A percentile compares a stretch with the other conserved stretches of the same genome.
These are phyloP conservation scores for Austroboletus olivaceoglutinosus DNA, from an alignment of 1,284 basidiomycete genomes.

Conservation along the genomic window DNA sequence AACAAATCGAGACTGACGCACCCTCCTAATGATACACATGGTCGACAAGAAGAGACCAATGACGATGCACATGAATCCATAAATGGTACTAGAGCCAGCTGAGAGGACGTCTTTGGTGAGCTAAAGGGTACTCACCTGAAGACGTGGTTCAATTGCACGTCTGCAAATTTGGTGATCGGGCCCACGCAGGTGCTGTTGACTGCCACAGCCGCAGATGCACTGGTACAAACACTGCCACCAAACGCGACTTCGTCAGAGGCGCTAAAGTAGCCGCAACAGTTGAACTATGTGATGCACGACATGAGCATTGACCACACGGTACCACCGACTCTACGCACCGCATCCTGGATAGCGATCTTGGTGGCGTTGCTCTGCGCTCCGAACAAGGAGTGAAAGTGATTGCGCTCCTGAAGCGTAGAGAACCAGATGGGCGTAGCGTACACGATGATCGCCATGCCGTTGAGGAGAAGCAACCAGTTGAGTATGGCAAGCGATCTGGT, in stretches of 20 bases:
- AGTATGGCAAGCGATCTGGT: constrained; percentile 65
- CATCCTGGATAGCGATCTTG: constrained; percentile 66
- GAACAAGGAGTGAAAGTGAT: constrained; percentile 64
- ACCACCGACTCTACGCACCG: constrained; percentile 41
- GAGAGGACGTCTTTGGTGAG: constrained; percentile 1
- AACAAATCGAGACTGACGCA: constrained; percentile 23
- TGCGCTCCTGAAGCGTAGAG: constrained; percentile 68
- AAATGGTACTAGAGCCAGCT: constrained; percentile 46
- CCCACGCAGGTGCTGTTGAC: constrained; percentile 59
- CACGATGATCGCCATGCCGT: constrained; percentile 56
- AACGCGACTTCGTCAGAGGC: constrained; percentile 57
- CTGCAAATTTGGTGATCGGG: constrained; percentile 61
- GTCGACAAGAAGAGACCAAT: constrained; percentile 72
- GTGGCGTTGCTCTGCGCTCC: constrained; percentile 42
- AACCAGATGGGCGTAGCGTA: constrained; percentile 77
- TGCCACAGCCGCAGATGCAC: constrained; percentile 42
- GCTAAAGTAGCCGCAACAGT: constrained; percentile 82
- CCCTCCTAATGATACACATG: constrained; percentile 82
- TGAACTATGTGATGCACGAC: constrained; percentile 46
- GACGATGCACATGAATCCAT: constrained; percentile 82
- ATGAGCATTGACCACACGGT: not conserved
- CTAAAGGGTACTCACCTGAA: constrained; percentile 57
- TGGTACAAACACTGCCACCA: constrained; percentile 61
- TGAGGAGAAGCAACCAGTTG: constrained; percentile 67
- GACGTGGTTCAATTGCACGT: constrained; percentile 70